Conservation (phyloP, 2,329 filamentous ascomycete genomes). For the Cordyceps javanica region DNA sequence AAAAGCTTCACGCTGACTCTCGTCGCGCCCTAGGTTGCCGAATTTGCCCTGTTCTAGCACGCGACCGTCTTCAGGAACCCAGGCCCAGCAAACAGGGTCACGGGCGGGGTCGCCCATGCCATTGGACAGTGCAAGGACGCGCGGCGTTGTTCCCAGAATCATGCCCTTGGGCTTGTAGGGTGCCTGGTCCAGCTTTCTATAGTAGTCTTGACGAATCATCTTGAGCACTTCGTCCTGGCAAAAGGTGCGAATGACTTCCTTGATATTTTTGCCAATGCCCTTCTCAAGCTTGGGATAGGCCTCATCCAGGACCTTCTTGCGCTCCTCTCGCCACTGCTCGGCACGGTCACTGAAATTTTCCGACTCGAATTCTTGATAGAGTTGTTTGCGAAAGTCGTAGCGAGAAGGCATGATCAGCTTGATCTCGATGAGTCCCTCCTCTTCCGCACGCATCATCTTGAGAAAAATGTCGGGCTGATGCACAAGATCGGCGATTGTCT, state of each 20-base stretch:
- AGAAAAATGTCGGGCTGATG: slow-evolving; percentile 83
- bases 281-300: slow-evolving; percentile 77
- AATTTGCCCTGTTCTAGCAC: slow-evolving; percentile 88
- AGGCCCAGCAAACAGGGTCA: slow-evolving; percentile 85
- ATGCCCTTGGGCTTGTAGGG: slow-evolving; percentile 94
- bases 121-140: slow-evolving; percentile 81
- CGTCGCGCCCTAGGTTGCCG: slow-evolving; percentile 67
- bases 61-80: slow-evolving; percentile 86
- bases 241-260: slow-evolving; percentile 86
- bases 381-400: slow-evolving; percentile 66
- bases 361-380: slow-evolving; percentile 81
- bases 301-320: slow-evolving; percentile 75
- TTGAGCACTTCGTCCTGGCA: slow-evolving; percentile 92
- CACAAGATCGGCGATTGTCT: slow-evolving; percentile 75
- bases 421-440: slow-evolving; percentile 86
- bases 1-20: slow-evolving; percentile 61
- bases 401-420: slow-evolving; percentile 71
- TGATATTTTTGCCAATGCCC: slow-evolving; percentile 84
- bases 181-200: slow-evolving; percentile 85
- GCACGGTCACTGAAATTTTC: slow-evolving; percentile 94
- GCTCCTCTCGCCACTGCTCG: slow-evolving; percentile 88
- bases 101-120: slow-evolving; percentile 67
- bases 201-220: slow-evolving; percentile 81
- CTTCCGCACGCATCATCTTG: slow-evolving; percentile 95
- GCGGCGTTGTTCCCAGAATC: slow-evolving; percentile 78